phyloP scores from a whole-genome alignment of 2,329 filamentous ascomycete species.

The Coleophoma eucalyptorum region DNA sequence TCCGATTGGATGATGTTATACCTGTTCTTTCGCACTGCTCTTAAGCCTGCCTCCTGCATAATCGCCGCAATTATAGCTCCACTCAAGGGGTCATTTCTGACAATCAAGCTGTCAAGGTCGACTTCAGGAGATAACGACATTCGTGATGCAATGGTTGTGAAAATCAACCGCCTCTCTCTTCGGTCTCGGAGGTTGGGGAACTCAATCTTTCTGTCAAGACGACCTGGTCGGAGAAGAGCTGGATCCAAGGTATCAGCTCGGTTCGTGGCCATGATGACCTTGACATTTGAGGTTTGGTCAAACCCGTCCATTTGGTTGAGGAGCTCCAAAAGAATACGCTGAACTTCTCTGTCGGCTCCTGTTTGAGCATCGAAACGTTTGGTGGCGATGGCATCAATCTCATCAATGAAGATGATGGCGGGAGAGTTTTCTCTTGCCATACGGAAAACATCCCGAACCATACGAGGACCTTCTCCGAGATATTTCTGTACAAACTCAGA shows the following conservation, averaged over 20 bases:
- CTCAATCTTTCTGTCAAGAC: constrained; percentile 97
- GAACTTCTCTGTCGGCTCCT: constrained; percentile 94
- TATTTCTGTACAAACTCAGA: constrained; percentile 99
- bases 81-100: constrained; percentile 91
- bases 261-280: constrained; percentile 99
- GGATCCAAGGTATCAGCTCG: constrained; percentile 96
- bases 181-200: constrained; percentile 94
- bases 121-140: constrained; percentile 98
- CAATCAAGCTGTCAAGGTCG: constrained; percentile 92
- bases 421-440: constrained; percentile 99
- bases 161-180: constrained; percentile 92
- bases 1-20: constrained; percentile 99
- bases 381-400: constrained; percentile 97
- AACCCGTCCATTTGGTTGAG: constrained; percentile 99
- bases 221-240: constrained; percentile 87
- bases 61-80: constrained; percentile 97
- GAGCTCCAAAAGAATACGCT: constrained; percentile 94
- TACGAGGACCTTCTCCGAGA: constrained; percentile 92
- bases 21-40: constrained; percentile 93
- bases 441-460: constrained; percentile 98
- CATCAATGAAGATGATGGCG: constrained; percentile 99
- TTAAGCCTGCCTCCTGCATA: constrained; percentile 96
- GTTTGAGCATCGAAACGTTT: constrained; percentile 99
- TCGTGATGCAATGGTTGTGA: constrained; percentile 92
- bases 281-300: constrained; percentile 97